phyloP scores from a whole-genome alignment of 2,329 filamentous ascomycete species.

The Fusarium gaditjirri region DNA sequence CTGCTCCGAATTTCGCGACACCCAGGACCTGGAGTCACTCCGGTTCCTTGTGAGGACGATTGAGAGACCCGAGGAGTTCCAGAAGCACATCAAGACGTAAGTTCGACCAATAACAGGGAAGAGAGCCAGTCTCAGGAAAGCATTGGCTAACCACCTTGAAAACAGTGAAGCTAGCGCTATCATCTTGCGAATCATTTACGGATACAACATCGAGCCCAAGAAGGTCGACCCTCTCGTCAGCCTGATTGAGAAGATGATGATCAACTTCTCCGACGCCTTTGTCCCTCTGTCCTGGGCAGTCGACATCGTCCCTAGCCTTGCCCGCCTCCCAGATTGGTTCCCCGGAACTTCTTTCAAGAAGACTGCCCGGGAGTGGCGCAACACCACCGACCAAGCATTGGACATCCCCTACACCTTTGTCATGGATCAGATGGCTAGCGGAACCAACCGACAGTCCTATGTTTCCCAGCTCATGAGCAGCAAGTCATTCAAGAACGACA shows the following conservation, averaged over 20 bases:
- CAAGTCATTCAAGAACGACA: conserved; percentile 19
- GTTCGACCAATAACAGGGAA: background rate
- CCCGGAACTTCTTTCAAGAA: conserved; percentile 48
- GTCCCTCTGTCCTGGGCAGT: conserved; percentile 49
- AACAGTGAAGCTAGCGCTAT: conserved; percentile 45
- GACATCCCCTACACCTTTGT: conserved; percentile 49
- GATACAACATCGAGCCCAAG: conserved; percentile 48
- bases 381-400: conserved; percentile 21
- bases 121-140: accelerated
- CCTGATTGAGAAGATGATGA: conserved; percentile 46
- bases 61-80: conserved; percentile 31
- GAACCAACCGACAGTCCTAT: conserved; percentile 38
- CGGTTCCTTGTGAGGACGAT: conserved; percentile 41
- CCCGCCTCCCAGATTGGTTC: conserved; percentile 45
- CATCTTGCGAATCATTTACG: conserved; percentile 46
- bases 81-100: conserved; percentile 46
- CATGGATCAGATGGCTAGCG: conserved; percentile 38
- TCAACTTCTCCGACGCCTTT: conserved; percentile 43
- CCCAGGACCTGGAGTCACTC: conserved; percentile 44
- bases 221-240: conserved; percentile 45
- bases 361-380: conserved; percentile 43
- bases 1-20: conserved; percentile 22
- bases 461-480: conserved; percentile 42
- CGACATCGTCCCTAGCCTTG: conserved; percentile 47
- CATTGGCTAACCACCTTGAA: background rate